Evolutionary conservation across 148 eudicot genomes (phyloP), one percentile per base, ranked within the genome.

Genomic region (Vaccinium macrocarpon): DNA sequence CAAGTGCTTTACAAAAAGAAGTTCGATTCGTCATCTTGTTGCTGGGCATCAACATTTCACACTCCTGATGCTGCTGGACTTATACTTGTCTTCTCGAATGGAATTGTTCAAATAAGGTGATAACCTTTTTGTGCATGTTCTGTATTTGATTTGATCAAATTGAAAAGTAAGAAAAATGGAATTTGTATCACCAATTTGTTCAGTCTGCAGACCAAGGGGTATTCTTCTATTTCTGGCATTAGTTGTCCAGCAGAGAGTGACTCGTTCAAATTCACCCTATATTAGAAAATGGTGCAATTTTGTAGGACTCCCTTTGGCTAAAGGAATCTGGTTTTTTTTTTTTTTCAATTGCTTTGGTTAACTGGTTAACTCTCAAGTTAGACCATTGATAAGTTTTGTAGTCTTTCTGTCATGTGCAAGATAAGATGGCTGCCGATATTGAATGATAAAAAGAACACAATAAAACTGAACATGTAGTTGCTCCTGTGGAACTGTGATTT

Each of bases 101-200:
- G 98, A 87, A 94, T 87, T 86, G 86, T 91, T 62, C 95, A 96
- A 88, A 94, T 96, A 86, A 91, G 98, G 99, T 96, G 78, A 82
- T 14, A 18, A 72, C 51, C 56, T 27, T 38, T 66, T 73, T 73
- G 51, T 8, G 50, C 71, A 55, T 38, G 15, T 59, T 66, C 38
- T 42, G 29, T 23, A 64, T 86, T 84, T 71, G 19, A 29, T 27
- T 51, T 11, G 21, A 81, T 53, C 27, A 38, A 35, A 11, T 11
- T 2, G 61, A 29, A 9, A 59, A 57, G 70, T 79, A 50, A 79
- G 82, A 38, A n/a, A 81, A 21, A 29, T 0, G 4, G 3, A 52
- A 50, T 1, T 1, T 3, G 19, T 13, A 70, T 14, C 55, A 76
- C 46, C 56, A 29, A 70, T 49, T 25, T 1, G 48, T 5, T 70